These are phyloP conservation scores for Colletotrichum cordylinicola DNA, from an alignment of 2,329 filamentous ascomycete genomes.

Conservation along the genomic window DNA sequence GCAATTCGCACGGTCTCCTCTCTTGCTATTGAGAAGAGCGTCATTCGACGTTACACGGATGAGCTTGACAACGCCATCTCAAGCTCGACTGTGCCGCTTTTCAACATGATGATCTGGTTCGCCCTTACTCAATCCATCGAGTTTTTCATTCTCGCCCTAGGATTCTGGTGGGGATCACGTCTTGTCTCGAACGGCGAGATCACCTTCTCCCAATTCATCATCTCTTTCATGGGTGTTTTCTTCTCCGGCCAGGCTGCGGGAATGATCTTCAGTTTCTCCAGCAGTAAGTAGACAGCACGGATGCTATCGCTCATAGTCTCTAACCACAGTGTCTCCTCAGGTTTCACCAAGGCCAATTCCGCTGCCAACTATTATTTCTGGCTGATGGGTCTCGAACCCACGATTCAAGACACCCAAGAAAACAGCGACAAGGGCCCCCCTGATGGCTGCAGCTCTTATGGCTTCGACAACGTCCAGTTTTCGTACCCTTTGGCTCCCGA, in stretches of 20 bases:
- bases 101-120: conserved; percentile 23
- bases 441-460: conserved; percentile 29
- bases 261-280: background rate
- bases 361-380: conserved; percentile 44
- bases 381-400: conserved; percentile 30
- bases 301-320: background rate
- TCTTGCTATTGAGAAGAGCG: conserved; percentile 39
- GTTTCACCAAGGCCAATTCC: conserved; percentile 44
- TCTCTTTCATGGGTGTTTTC: conserved; percentile 38
- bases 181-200: conserved; percentile 16
- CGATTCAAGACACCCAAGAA: conserved; percentile 17
- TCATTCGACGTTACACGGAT: conserved; percentile 29
- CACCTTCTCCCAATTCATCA: conserved; percentile 23
- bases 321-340: background rate
- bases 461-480: conserved; percentile 42
- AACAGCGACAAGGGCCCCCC: conserved; percentile 23
- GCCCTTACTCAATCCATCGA: conserved; percentile 33
- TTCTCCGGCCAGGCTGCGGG: conserved; percentile 22
- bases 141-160: conserved; percentile 37
- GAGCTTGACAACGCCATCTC: conserved; percentile 31
- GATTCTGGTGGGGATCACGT: conserved; percentile 34
- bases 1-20: conserved; percentile 51
- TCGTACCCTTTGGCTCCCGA: conserved; percentile 51
- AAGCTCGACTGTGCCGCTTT: background rate
- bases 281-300: background rate